phyloP scores from a whole-genome alignment of 441 rosid genomes.

The Aquilaria agallochum region DNA sequence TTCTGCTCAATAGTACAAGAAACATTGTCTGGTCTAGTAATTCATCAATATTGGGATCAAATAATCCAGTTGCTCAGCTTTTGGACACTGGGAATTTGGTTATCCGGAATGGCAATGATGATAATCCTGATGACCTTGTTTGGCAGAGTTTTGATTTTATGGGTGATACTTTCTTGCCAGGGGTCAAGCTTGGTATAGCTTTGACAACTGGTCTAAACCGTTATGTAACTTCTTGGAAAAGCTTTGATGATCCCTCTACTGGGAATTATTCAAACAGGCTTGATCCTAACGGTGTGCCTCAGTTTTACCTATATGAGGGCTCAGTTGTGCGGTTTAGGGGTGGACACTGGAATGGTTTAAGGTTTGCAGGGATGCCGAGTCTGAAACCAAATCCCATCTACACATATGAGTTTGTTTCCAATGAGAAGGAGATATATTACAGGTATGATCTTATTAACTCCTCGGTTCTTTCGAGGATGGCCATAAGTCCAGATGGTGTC shows the following conservation, averaged over 20 bases:
- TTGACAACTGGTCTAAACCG: slow-evolving; percentile 3
- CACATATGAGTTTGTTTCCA: background rate
- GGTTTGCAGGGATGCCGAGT: slow-evolving; percentile 9
- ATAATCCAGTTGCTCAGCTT: no score
- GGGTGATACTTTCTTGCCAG: slow-evolving; percentile 17
- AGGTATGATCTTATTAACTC: slow-evolving; percentile 1
- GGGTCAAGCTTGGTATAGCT: slow-evolving; percentile 24
- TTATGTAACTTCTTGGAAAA: slow-evolving; percentile 20
- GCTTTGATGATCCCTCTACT: slow-evolving; percentile 21
- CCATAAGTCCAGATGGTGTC: slow-evolving; percentile 7
- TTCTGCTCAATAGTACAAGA: slow-evolving; percentile 2
- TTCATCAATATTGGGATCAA: no score
- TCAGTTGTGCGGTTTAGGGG: background rate
- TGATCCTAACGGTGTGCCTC: slow-evolving; percentile 19
- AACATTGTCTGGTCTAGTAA: background rate
- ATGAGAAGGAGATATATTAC: slow-evolving; percentile 14
- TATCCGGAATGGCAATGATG: slow-evolving; percentile 11
- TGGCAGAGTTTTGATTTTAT: slow-evolving; percentile 30
- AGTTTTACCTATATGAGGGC: slow-evolving; percentile 5
- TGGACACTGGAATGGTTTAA: slow-evolving; percentile 26
- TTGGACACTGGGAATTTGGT: slow-evolving; percentile 23
- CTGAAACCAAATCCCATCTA: slow-evolving; percentile 7
- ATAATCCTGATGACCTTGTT: background rate
- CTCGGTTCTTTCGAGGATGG: slow-evolving; percentile 9
- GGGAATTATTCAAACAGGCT: slow-evolving; percentile 10